phyloP scores from a whole-genome alignment of 768 basidiomycete genomes.

The Naganishia randhawae region DNA sequence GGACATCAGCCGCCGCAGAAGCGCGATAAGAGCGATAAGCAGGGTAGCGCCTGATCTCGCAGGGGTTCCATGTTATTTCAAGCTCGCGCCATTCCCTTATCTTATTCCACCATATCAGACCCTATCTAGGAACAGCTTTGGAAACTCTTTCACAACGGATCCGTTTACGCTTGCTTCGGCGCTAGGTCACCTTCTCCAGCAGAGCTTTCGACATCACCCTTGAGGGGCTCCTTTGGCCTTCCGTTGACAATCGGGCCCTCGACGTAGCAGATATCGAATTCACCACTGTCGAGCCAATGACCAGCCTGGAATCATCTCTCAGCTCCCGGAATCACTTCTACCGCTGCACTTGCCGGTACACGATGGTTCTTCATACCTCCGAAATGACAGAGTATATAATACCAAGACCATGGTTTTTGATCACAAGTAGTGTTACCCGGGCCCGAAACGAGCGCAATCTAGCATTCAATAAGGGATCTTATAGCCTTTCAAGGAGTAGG shows the following conservation, averaged over 20 bases:
- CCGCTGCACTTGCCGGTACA: background rate
- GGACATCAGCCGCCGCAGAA: no score
- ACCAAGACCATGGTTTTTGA: background rate
- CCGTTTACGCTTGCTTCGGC: background rate
- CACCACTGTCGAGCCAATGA: background rate
- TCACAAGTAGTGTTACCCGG: background rate
- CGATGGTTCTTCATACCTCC: background rate
- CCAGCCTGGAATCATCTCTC: background rate
- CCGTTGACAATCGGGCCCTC: background rate
- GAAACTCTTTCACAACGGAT: background rate
- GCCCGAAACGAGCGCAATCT: background rate
- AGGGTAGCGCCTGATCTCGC: background rate
- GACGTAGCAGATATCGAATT: no score
- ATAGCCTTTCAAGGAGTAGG: background rate
- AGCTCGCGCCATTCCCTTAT: background rate
- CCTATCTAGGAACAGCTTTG: background rate
- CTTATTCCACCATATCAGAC: background rate
- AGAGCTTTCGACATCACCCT: background rate
- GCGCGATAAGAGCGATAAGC: conserved; percentile 7
- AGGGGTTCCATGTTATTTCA: background rate
- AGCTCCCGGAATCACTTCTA: background rate
- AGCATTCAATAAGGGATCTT: background rate
- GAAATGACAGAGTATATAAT: background rate
- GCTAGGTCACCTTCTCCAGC: background rate
- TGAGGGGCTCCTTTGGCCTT: background rate